phyloP scores from a whole-genome alignment of 495 filamentous ascomycete species.

The Chaetomium fimeti region DNA sequence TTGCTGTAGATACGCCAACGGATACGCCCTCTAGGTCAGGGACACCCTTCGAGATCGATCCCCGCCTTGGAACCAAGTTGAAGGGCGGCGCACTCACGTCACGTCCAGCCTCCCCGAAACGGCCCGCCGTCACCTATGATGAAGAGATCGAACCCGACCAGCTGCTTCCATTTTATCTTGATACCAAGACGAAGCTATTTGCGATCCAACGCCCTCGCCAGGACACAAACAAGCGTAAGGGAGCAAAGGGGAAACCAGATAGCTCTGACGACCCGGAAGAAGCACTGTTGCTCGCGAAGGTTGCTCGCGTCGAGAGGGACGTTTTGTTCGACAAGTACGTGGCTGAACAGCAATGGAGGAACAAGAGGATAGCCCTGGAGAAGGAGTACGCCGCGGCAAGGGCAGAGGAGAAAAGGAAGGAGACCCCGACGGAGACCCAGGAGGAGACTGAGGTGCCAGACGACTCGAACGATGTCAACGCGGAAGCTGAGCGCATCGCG shows the following conservation, averaged over 20 bases:
- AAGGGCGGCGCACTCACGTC: constrained; percentile 36
- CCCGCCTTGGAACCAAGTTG: constrained; percentile 29
- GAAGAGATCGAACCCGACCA: constrained; percentile 68
- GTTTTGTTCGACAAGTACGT: constrained; percentile 77
- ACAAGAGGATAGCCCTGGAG: constrained; percentile 63
- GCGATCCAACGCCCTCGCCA: constrained; percentile 63
- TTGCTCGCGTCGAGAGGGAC: constrained; percentile 76
- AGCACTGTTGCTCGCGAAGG: constrained; percentile 64
- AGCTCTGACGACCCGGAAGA: constrained; percentile 49
- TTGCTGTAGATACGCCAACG: constrained; percentile 42
- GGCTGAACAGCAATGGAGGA: constrained; percentile 72
- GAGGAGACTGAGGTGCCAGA: constrained; percentile 25
- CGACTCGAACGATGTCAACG: constrained; percentile 48
- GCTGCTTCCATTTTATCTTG: constrained; percentile 71
- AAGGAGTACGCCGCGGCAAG: constrained; percentile 49
- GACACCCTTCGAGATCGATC: constrained; percentile 45
- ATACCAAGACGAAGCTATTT: constrained; percentile 68
- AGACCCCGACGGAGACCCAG: constrained; percentile 24
- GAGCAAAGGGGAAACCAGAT: constrained; percentile 29
- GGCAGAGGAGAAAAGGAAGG: constrained; percentile 40
- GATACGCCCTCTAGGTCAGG: constrained; percentile 52
- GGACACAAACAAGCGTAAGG: constrained; percentile 48
- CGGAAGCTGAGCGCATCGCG: constrained; percentile 52
- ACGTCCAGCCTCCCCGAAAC: constrained; percentile 33
- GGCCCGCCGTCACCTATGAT: constrained; percentile 46